A percentile compares a stretch with the other conserved stretches of the same genome.
These are phyloP conservation scores for Simplicillium sp. DNA, from an alignment of 2,329 filamentous ascomycete species.

Conservation along the genomic window DNA sequence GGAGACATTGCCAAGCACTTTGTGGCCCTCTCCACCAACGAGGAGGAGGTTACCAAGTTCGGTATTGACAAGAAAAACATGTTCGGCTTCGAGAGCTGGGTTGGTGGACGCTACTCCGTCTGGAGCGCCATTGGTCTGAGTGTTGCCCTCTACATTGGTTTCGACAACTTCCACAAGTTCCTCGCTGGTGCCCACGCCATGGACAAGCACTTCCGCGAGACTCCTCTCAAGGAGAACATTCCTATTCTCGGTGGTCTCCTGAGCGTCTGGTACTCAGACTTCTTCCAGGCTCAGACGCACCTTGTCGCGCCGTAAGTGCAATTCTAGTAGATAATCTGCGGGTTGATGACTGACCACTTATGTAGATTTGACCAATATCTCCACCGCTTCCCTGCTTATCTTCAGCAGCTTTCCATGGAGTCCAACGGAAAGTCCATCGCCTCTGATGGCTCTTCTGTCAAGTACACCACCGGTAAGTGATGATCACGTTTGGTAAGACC, in stretches of 20 bases:
- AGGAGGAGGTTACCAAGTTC: conserved; percentile 92
- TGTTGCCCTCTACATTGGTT: conserved; percentile 90
- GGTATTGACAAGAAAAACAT: conserved; percentile 99
- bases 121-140: conserved; percentile 98
- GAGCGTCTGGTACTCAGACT: conserved; percentile 98
- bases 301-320: conserved; percentile 78
- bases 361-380: conserved; percentile 97
- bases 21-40: conserved; percentile 94
- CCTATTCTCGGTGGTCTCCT: conserved; percentile 84
- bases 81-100: conserved; percentile 99
- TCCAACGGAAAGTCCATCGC: conserved; percentile 98
- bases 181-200: conserved; percentile 89
- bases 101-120: conserved; percentile 94
- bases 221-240: conserved; percentile 90
- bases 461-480: conserved; percentile 74
- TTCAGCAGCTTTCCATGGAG: conserved; percentile 99
- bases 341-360: conserved; percentile 5
- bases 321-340: background rate
- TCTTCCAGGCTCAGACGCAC: conserved; percentile 97
- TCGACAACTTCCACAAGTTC: conserved; percentile 96
- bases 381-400: conserved; percentile 96
- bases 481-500: background rate
- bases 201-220: conserved; percentile 94
- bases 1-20: conserved; percentile 96
- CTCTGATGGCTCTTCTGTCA: conserved; percentile 77